These are phyloP conservation scores for Ascochyta lentis DNA, from an alignment of 2,329 filamentous ascomycete genomes.

Conservation along the genomic window DNA sequence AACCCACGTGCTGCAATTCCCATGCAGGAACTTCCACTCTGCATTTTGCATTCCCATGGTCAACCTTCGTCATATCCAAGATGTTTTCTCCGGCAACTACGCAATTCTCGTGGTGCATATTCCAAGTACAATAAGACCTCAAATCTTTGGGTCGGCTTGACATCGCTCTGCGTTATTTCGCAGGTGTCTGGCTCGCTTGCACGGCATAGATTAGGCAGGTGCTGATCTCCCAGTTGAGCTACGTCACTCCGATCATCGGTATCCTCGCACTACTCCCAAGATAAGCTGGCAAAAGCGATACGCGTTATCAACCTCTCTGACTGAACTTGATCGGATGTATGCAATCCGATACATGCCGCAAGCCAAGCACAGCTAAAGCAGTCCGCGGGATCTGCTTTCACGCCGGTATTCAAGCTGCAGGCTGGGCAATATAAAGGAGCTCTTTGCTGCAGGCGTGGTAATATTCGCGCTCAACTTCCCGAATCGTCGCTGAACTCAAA, in stretches of 20 bases:
- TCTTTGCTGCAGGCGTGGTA: constrained; percentile 1
- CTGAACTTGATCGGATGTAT: constrained; percentile 1
- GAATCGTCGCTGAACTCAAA: neutral
- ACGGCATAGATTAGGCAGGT: constrained; percentile 26
- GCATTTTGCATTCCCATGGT: too few species aligned
- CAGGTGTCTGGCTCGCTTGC: neutral
- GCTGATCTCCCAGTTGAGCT: neutral
- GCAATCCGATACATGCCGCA: neutral
- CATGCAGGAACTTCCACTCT: too few species aligned
- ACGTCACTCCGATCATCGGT: constrained; percentile 37
- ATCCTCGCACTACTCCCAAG: constrained; percentile 4
- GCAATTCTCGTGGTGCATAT: too few species aligned
- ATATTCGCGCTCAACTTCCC: neutral
- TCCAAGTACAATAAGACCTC: too few species aligned
- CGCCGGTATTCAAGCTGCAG: neutral
- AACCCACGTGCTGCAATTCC: too few species aligned
- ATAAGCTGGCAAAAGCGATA: constrained; percentile 22
- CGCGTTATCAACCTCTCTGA: constrained; percentile 24
- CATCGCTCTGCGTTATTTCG: neutral
- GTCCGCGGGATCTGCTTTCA: neutral
- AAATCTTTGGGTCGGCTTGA: too few species aligned
- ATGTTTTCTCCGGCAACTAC: too few species aligned
- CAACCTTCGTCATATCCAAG: too few species aligned
- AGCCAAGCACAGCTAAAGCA: constrained; percentile 1
- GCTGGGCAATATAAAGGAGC: neutral